These are phyloP conservation scores for Juglanconis sp. DNA, from an alignment of 2,329 filamentous ascomycete genomes.

Conservation along the genomic window DNA sequence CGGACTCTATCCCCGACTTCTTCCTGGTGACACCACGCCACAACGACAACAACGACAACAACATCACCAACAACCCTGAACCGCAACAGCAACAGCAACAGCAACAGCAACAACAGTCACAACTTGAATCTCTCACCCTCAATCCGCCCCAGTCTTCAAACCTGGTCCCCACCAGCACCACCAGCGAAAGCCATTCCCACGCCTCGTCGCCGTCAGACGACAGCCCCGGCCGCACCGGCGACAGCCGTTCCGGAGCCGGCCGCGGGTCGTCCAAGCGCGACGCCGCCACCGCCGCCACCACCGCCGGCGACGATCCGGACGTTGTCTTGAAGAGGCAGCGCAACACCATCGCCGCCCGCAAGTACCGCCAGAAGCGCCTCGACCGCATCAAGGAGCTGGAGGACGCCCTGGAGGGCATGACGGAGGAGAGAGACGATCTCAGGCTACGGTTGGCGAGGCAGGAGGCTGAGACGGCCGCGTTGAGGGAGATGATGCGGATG, in stretches of 20 bases:
- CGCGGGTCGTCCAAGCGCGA: neutral
- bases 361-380: slow-evolving; percentile 61
- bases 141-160: neutral
- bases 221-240: neutral
- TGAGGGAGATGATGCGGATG: slow-evolving; percentile 41
- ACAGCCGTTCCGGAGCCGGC: slow-evolving; percentile 8
- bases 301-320: slow-evolving; percentile 23
- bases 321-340: slow-evolving; percentile 49
- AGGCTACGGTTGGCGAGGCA: slow-evolving; percentile 53
- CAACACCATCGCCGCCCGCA: slow-evolving; percentile 61
- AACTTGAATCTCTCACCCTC: slow-evolving; percentile 9
- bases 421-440: slow-evolving; percentile 54
- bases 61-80: neutral
- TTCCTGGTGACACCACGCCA: slow-evolving; percentile 11
- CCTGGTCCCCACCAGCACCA: neutral
- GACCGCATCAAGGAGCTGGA: slow-evolving; percentile 58
- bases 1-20: slow-evolving; percentile 18
- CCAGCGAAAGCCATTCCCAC: slow-evolving; percentile 3
- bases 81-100: neutral
- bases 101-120: neutral
- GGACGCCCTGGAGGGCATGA: slow-evolving; percentile 47
- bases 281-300: neutral
- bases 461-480: slow-evolving; percentile 56
- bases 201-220: slow-evolving; percentile 9
- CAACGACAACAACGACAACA: neutral